These are phyloP conservation scores for Boletus sp. DNA, from an alignment of 1,284 basidiomycete genomes.

Conservation along the genomic window DNA sequence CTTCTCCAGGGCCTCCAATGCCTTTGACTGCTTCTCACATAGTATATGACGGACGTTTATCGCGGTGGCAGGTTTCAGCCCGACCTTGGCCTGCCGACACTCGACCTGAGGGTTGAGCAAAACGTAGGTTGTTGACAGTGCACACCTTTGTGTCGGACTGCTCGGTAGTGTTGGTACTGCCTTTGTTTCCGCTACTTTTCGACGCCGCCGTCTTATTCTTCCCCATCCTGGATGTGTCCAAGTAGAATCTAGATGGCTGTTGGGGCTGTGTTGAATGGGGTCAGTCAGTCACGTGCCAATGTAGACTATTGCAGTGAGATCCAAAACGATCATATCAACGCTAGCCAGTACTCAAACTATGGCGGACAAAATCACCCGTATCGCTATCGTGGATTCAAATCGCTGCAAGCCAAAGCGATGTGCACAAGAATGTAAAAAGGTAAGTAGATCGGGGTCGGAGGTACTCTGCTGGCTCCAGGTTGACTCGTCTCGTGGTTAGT, in stretches of 20 bases:
- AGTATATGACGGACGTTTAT: slow-evolving; percentile 82
- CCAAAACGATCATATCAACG: slow-evolving; percentile 8
- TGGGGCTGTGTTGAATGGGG: slow-evolving; percentile 12
- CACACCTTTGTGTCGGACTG: slow-evolving; percentile 29
- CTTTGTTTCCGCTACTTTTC: slow-evolving; percentile 32
- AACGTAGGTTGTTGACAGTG: not conserved
- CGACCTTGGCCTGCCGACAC: slow-evolving; percentile 45
- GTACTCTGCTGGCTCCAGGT: not conserved
- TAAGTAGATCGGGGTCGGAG: slow-evolving; percentile 27
- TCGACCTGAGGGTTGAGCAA: not conserved
- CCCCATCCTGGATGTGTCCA: slow-evolving; percentile 37
- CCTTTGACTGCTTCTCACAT: slow-evolving; percentile 81
- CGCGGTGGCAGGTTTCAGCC: slow-evolving; percentile 69
- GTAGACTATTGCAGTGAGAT: not conserved
- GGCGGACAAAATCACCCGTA: slow-evolving; percentile 92
- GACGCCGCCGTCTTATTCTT: slow-evolving; percentile 45
- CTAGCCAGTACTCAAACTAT: slow-evolving; percentile 34
- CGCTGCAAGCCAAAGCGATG: slow-evolving; percentile 92
- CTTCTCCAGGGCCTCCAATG: slow-evolving; percentile 70
- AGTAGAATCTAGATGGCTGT: too few relatives aligned
- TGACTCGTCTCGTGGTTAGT: slow-evolving; percentile 43
- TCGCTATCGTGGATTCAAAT: slow-evolving; percentile 91
- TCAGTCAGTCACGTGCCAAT: slow-evolving; percentile 17
- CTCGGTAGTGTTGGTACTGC: slow-evolving; percentile 31
- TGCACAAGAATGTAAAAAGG: slow-evolving; percentile 91